These are phyloP conservation scores for Nakaseomyces delphensis DNA, from an alignment of 1,139 yeast species.

Conservation along the genomic window DNA sequence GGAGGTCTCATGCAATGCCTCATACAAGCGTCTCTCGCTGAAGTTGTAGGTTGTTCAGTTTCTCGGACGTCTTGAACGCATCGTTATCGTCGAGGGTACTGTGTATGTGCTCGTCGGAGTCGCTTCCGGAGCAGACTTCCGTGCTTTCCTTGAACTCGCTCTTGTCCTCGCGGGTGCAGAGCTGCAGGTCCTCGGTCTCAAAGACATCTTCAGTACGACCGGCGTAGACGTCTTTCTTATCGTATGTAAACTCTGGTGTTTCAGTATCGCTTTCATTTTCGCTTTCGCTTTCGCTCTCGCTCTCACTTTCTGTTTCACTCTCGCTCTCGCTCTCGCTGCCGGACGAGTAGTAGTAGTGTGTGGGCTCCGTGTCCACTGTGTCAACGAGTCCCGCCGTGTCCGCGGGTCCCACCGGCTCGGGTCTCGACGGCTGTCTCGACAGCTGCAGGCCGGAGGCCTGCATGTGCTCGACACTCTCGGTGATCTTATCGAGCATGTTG, in stretches of 20 bases:
- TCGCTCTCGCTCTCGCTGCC: conserved; percentile 9
- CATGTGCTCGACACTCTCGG: conserved; percentile 14
- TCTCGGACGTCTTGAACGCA: background rate
- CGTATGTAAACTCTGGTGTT: background rate
- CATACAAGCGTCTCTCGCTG: conserved; percentile 2
- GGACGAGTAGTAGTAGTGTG: too few relatives aligned
- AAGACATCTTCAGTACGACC: background rate
- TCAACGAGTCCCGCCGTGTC: too few relatives aligned
- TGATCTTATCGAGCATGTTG: conserved; percentile 21
- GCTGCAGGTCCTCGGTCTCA: background rate
- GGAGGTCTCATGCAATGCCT: background rate
- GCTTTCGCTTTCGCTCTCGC: conserved; percentile 6
- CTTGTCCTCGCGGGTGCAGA: background rate
- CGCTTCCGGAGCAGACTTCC: conserved; percentile 4
- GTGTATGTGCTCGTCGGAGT: conserved; percentile 4
- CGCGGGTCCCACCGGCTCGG: too few relatives aligned
- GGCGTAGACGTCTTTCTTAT: too few relatives aligned
- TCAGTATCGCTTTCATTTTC: background rate
- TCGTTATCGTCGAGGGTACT: conserved; percentile 6
- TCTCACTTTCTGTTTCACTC: conserved; percentile 8
- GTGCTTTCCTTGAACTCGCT: conserved; percentile 4
- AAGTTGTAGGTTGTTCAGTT: conserved; percentile 3
- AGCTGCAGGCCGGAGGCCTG: conserved; percentile 7
- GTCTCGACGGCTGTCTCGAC: conserved; percentile 6
- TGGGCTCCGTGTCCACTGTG: too few relatives aligned